phyloP scores from a whole-genome alignment of 2,329 filamentous ascomycete species.

The Blastomyces emzantsi region DNA sequence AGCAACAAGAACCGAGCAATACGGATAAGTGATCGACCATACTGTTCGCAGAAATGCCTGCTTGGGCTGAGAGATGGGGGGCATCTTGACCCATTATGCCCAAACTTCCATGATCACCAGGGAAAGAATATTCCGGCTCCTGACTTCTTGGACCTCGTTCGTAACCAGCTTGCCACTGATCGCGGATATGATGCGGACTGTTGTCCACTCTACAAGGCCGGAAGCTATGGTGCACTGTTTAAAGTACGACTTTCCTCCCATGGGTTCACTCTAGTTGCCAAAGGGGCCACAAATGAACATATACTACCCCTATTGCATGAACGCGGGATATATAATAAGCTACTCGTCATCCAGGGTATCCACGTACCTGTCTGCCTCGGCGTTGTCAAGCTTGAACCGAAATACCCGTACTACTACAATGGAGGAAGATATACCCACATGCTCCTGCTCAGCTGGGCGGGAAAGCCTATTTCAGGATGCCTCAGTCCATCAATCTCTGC shows the following conservation, averaged over 20 bases:
- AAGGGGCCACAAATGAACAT: slow-evolving; percentile 3
- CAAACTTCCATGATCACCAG: slow-evolving; percentile 9
- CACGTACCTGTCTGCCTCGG: slow-evolving; percentile 11
- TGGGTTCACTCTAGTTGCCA: slow-evolving; percentile 6
- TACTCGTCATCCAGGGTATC: slow-evolving; percentile 6
- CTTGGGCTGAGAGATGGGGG: too few relatives aligned
- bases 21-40: too few relatives aligned
- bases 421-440: slow-evolving; percentile 10
- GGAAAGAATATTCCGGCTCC: background rate
- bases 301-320: background rate
- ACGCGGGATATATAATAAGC: slow-evolving; percentile 1
- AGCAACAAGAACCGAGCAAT: too few relatives aligned
- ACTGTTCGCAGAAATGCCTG: too few relatives aligned
- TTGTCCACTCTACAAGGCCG: slow-evolving; percentile 8
- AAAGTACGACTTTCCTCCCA: slow-evolving; percentile 10
- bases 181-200: slow-evolving; percentile 11
- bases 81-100: slow-evolving; percentile 8
- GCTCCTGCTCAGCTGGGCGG: slow-evolving; percentile 11
- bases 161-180: slow-evolving; percentile 11
- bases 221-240: slow-evolving; percentile 10
- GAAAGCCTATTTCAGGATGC: background rate
- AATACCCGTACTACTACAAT: slow-evolving; percentile 7
- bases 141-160: slow-evolving; percentile 2
- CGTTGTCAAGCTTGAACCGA: slow-evolving; percentile 5
- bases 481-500: background rate